Evolutionary conservation across 371 early-diverging fungal genomes (phyloP).

Genomic region (Mortierella sp.): DNA sequence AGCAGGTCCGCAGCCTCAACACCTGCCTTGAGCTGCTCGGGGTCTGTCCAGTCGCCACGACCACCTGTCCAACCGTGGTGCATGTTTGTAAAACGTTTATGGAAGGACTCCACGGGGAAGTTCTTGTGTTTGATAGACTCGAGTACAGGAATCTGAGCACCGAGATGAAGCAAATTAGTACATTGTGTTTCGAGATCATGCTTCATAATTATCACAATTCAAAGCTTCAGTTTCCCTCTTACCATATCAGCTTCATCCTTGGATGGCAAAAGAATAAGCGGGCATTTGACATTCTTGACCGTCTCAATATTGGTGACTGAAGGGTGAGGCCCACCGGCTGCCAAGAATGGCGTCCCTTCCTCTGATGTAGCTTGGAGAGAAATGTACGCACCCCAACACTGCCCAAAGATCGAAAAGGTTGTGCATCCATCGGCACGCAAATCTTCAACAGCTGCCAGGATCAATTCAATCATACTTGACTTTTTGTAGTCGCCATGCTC

Average conservation of each 20-base stretch:
- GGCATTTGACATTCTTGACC: slow-evolving; percentile 40
- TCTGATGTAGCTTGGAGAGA: slow-evolving; percentile 27
- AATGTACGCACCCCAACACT: slow-evolving; percentile 50
- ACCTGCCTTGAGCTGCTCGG: slow-evolving; percentile 31
- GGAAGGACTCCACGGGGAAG: slow-evolving; percentile 38
- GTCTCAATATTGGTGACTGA: slow-evolving; percentile 26
- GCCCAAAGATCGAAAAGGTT: slow-evolving; percentile 49
- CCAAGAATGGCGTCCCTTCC: slow-evolving; percentile 19
- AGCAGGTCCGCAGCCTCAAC: slow-evolving; percentile 24
- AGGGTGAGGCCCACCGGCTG: slow-evolving; percentile 44
- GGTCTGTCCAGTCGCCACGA: slow-evolving; percentile 40
- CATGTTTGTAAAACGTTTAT: slow-evolving; percentile 36
- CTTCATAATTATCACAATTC: neutral
- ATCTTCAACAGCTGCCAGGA: slow-evolving; percentile 38
- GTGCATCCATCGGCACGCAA: slow-evolving; percentile 45
- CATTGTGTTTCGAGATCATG: neutral
- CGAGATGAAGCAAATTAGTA: neutral
- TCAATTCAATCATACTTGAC: slow-evolving; percentile 27
- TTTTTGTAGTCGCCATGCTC: slow-evolving; percentile 30
- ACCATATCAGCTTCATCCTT: slow-evolving; percentile 55
- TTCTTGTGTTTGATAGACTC: slow-evolving; percentile 30
- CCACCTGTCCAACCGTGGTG: slow-evolving; percentile 39
- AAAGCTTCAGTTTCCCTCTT: neutral
- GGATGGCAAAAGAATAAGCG: slow-evolving; percentile 40
- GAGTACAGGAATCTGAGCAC: slow-evolving; percentile 28